phyloP scores from a whole-genome alignment of 1,284 basidiomycete genomes.

The Ustilago cynodontis region DNA sequence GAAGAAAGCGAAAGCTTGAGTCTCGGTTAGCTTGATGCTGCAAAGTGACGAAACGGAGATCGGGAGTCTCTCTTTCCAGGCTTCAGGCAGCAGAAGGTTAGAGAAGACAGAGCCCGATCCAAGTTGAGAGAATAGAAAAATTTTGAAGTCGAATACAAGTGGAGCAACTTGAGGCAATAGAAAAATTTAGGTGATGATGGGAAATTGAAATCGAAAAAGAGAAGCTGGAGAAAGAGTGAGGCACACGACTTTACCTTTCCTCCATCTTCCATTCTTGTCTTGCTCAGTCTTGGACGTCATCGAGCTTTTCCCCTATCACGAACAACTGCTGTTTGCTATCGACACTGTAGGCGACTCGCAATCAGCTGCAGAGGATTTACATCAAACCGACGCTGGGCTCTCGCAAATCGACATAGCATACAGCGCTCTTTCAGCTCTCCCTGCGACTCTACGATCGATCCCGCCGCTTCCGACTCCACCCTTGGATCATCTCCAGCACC shows the following conservation, averaged over 20 bases:
- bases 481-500: neutral
- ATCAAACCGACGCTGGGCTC: neutral
- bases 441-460: neutral
- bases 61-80: neutral
- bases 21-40: neutral
- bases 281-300: neutral
- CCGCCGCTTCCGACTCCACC: neutral
- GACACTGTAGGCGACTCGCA: neutral
- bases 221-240: neutral
- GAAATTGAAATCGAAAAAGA: neutral
- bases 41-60: constrained; percentile 21
- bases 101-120: constrained; percentile 12
- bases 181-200: constrained; percentile 2
- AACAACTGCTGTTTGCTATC: neutral
- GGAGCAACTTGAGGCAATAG: neutral
- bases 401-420: neutral
- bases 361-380: neutral
- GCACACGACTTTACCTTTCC: constrained; percentile 25
- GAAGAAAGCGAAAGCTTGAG: too few relatives aligned
- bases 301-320: neutral
- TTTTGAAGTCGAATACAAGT: constrained; percentile 6
- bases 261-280: constrained; percentile 10
- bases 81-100: too few relatives aligned
- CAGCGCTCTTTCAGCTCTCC: neutral
- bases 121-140: constrained; percentile 19